Percentiles rank a stretch among this genome's conserved stretches.
Evolutionary conservation across 495 filamentous ascomycete species (phyloP).

Genomic region (Aspergillus panamensis): DNA sequence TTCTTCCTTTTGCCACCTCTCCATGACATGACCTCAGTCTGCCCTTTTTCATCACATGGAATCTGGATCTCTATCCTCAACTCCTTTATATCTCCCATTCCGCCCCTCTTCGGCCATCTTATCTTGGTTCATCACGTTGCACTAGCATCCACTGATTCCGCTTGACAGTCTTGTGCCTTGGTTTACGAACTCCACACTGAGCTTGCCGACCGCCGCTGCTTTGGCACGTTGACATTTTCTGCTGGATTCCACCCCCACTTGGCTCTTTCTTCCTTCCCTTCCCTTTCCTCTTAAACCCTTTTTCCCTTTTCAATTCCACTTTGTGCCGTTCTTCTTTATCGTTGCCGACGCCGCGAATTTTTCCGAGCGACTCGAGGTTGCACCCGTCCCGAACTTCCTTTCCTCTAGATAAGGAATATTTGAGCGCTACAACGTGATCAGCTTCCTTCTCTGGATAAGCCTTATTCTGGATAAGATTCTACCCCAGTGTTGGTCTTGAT

Average conservation of each 20-base stretch:
- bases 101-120: background rate
- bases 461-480: background rate
- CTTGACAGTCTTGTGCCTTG: background rate
- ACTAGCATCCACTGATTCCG: background rate
- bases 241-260: background rate
- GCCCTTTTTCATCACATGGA: background rate
- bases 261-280: constrained; percentile 11
- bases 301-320: background rate
- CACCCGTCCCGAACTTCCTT: background rate
- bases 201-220: constrained; percentile 11
- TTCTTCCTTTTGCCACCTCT: background rate
- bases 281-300: background rate
- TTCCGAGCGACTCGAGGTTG: background rate
- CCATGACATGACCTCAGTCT: background rate
- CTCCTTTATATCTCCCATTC: background rate
- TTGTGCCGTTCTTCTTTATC: background rate
- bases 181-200: constrained; percentile 9
- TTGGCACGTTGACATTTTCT: background rate
- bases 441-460: constrained; percentile 1
- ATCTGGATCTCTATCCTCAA: background rate
- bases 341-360: background rate
- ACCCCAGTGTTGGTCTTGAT: background rate
- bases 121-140: background rate
- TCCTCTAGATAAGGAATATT: background rate
- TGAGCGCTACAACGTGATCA: constrained; percentile 2